A percentile compares a stretch with the other conserved stretches of the same genome.
phyloP scores from a whole-genome alignment of 352 stramenopile species.

The Peronosclerospora sorghi region DNA sequence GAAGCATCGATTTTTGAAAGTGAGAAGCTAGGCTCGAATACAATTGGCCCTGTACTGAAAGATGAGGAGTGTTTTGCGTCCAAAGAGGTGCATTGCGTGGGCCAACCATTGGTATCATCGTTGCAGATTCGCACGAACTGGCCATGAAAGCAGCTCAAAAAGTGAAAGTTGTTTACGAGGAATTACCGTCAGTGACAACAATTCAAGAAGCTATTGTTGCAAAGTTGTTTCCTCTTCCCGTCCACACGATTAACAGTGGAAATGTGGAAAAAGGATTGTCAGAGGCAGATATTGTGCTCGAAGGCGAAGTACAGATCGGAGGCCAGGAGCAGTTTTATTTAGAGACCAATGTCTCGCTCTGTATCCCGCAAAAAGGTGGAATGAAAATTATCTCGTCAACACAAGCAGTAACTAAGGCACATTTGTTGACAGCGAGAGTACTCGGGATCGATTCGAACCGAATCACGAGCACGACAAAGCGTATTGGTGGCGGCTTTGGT shows the following conservation, averaged over 20 bases:
- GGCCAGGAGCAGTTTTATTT: conserved; percentile 96
- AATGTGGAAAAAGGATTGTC: conserved; percentile 65
- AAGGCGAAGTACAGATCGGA: conserved; percentile 84
- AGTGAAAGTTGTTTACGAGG: conserved; percentile 85
- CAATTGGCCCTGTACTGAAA: conserved; percentile 68
- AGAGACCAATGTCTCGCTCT: conserved; percentile 84
- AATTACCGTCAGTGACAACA: conserved; percentile 83
- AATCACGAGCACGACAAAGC: conserved; percentile 88
- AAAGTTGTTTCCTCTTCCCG: conserved; percentile 82
- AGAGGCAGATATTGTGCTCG: conserved; percentile 61
- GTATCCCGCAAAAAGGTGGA: conserved; percentile 71
- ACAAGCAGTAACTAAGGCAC: conserved; percentile 89
- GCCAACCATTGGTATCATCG: conserved; percentile 70
- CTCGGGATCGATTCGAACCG: conserved; percentile 85
- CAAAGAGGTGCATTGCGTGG: conserved; percentile 55
- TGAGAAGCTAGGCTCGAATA: conserved; percentile 55
- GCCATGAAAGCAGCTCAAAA: conserved; percentile 67
- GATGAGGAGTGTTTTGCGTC: conserved; percentile 85
- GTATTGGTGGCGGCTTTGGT: conserved; percentile 94
- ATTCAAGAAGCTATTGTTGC: conserved; percentile 92
- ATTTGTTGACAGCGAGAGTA: conserved; percentile 83
- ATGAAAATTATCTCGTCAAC: conserved; percentile 92
- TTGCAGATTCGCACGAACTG: conserved; percentile 73
- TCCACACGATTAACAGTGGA: conserved; percentile 78
- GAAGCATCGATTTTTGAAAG: conserved; percentile 64